A percentile compares a stretch with the other conserved stretches of the same genome.
Conservation (phyloP, 2,329 filamentous ascomycete genomes). For the Aspergillus floridensis region DNA sequence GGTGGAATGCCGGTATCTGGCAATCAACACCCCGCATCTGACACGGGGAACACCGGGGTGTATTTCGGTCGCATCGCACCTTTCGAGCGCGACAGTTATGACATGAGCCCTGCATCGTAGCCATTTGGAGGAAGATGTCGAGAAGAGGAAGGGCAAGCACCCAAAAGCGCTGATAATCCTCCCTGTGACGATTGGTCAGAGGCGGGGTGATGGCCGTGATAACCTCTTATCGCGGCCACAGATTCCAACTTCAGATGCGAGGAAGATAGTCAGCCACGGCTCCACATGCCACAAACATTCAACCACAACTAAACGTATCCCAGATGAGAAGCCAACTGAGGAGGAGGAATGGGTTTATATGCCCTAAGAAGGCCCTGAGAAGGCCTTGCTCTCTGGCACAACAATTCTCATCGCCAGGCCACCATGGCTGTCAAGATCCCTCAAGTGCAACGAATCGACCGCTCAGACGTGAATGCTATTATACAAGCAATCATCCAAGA, state of each 20-base stretch:
- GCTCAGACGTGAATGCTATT: not conserved
- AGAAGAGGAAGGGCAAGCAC: not conserved
- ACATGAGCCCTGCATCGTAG: not conserved
- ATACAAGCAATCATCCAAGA: slow-evolving; percentile 8
- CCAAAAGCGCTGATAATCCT: not conserved
- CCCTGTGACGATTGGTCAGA: not conserved
- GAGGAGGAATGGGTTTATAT: not conserved
- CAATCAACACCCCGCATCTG: not conserved
- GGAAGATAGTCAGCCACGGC: not conserved
- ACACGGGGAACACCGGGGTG: slow-evolving; percentile 6
- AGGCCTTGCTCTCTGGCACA: not conserved
- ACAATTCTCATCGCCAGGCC: not conserved
- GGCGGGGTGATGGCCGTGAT: not conserved
- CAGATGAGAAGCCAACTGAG: not conserved
- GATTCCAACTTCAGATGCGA: not conserved
- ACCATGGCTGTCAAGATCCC: slow-evolving; percentile 6
- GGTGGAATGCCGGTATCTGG: not conserved
- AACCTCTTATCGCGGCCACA: not conserved
- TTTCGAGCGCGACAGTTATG: slow-evolving; percentile 9
- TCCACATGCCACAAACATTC: not conserved
- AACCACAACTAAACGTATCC: not conserved
- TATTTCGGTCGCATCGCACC: slow-evolving; percentile 8
- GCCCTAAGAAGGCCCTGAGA: too few relatives aligned
- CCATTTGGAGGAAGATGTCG: not conserved
- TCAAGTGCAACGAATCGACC: slow-evolving; percentile 10